Conservation (phyloP, 2,329 filamentous ascomycete species). For the Bipolaris victoriae region DNA sequence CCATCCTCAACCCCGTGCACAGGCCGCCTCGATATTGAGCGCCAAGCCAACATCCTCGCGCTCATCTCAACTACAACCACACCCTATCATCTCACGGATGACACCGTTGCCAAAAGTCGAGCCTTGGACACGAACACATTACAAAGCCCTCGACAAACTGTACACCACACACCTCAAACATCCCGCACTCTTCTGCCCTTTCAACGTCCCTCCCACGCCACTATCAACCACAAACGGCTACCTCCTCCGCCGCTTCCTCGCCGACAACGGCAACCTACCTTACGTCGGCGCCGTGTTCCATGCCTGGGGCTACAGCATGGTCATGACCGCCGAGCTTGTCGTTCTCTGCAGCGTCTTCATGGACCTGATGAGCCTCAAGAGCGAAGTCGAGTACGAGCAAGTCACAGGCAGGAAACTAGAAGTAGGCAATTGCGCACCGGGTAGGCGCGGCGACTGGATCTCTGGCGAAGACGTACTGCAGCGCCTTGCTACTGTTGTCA, state of each 20-base stretch:
- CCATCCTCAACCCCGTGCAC: slow-evolving; percentile 4
- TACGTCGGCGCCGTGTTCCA: slow-evolving; percentile 39
- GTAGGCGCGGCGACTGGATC: slow-evolving; percentile 31
- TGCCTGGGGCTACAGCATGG: slow-evolving; percentile 47
- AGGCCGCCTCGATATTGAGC: slow-evolving; percentile 7
- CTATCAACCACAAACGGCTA: slow-evolving; percentile 38
- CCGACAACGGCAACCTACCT: slow-evolving; percentile 22
- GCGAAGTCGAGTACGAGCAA: slow-evolving; percentile 35
- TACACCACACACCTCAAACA: slow-evolving; percentile 43
- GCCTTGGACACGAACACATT: slow-evolving; percentile 51
- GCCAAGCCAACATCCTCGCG: not conserved
- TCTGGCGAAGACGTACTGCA: slow-evolving; percentile 35
- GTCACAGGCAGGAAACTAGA: slow-evolving; percentile 33
- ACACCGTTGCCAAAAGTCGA: slow-evolving; percentile 42
- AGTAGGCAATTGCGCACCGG: slow-evolving; percentile 37
- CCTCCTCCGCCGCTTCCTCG: slow-evolving; percentile 36
- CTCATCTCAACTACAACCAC: slow-evolving; percentile 23
- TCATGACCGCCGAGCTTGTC: slow-evolving; percentile 40
- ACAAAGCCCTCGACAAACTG: slow-evolving; percentile 46
- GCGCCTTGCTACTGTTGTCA: slow-evolving; percentile 42
- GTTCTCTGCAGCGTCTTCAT: slow-evolving; percentile 45
- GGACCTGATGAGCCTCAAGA: slow-evolving; percentile 38
- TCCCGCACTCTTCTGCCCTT: slow-evolving; percentile 40
- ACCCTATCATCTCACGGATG: slow-evolving; percentile 37
- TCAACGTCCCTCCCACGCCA: slow-evolving; percentile 22